A percentile compares a stretch with the other conserved stretches of the same genome.
These are phyloP conservation scores for Leccinum broughii DNA, from an alignment of 768 basidiomycete species.

Conservation along the genomic window DNA sequence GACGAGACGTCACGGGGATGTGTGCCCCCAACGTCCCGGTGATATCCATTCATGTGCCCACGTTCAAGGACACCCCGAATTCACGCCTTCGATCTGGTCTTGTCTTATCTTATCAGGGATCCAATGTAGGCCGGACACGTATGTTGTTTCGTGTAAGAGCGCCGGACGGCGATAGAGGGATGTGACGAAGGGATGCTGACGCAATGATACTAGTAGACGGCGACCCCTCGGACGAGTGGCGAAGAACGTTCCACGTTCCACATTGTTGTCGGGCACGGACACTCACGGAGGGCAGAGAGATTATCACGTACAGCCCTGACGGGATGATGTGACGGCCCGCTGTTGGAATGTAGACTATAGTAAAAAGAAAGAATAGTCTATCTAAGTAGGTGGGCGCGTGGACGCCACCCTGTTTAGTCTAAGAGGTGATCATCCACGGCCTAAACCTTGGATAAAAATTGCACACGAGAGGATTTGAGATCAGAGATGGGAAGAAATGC, in stretches of 20 bases:
- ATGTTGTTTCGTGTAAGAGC: conserved; percentile 15
- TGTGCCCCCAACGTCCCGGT: no score
- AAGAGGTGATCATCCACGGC: not conserved
- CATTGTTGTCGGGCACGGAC: conserved; percentile 7
- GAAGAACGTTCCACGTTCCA: conserved; percentile 24
- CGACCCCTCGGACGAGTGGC: conserved; percentile 16
- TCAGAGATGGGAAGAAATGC: conserved; percentile 13
- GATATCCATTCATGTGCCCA: no score
- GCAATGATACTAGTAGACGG: conserved; percentile 8
- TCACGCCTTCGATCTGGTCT: not conserved
- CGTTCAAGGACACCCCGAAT: no score
- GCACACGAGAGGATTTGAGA: conserved; percentile 2
- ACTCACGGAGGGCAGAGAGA: conserved; percentile 11
- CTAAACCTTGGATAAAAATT: conserved; percentile 19
- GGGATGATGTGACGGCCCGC: conserved; percentile 11
- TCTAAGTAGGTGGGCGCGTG: not conserved
- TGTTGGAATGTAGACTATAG: not conserved
- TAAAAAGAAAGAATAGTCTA: not conserved
- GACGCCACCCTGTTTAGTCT: not conserved
- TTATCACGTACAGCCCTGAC: conserved; percentile 25
- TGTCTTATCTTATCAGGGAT: conserved; percentile 34
- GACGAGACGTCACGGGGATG: no score
- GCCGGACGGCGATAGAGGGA: conserved; percentile 22
- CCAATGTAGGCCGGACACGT: conserved; percentile 28
- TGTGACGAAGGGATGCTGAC: conserved; percentile 2